These are phyloP conservation scores for Monoraphidium neglectum DNA, from an alignment of 139 green algal genomes.

Conservation along the genomic window DNA sequence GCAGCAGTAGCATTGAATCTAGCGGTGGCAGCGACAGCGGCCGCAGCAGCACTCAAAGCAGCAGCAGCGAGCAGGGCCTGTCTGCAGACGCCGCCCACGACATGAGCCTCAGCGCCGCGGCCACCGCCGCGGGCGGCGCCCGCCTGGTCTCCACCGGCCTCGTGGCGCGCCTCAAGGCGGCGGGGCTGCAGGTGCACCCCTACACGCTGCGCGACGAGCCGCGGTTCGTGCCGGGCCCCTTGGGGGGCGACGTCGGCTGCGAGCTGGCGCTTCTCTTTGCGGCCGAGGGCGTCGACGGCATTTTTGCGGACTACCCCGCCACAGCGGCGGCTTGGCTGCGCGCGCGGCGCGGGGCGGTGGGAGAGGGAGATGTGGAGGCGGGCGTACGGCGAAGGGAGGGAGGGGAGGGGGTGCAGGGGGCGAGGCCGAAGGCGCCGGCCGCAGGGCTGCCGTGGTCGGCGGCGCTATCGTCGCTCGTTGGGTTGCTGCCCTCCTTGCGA, in stretches of 20 bases:
- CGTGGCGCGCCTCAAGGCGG: constrained; percentile 8
- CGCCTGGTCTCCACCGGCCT: constrained; percentile 26
- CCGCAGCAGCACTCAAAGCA: neutral
- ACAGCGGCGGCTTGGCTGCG: constrained; percentile 22
- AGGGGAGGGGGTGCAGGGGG: too few species aligned
- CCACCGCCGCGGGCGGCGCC: too few species aligned
- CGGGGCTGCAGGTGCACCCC: constrained; percentile 40
- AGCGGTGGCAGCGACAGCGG: neutral
- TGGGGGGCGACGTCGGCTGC: neutral
- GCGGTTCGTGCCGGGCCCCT: constrained; percentile 1
- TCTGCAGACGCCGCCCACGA: too few species aligned
- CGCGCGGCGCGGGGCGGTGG: too few species aligned
- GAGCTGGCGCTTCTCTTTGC: constrained; percentile 35
- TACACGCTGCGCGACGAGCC: constrained; percentile 43
- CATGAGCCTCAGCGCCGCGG: too few species aligned
- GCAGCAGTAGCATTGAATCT: neutral
- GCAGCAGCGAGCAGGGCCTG: neutral
- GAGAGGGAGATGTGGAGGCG: too few species aligned
- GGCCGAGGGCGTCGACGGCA: constrained; percentile 28
- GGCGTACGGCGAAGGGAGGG: too few species aligned
- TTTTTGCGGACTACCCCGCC: constrained; percentile 37
- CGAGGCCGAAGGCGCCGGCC: too few species aligned
- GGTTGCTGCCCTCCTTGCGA: too few species aligned
- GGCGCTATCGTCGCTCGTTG: too few species aligned
- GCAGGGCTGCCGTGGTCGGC: too few species aligned